phyloP scores from a whole-genome alignment of 2,329 filamentous ascomycete species.

The Neopestalotiopsis sp. region DNA sequence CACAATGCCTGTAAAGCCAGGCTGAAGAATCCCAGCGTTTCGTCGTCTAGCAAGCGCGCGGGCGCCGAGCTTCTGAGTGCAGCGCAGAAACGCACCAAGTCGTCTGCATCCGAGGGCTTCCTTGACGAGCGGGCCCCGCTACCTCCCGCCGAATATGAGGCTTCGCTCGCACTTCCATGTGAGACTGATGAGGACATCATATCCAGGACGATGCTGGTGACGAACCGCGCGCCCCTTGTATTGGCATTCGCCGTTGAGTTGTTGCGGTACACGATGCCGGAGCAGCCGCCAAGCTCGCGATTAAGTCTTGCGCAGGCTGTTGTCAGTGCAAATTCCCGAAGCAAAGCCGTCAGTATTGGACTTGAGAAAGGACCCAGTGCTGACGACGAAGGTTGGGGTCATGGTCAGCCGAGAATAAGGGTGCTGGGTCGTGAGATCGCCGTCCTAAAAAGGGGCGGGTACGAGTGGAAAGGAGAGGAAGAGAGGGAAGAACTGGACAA shows the following conservation, averaged over 20 bases:
- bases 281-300: slow-evolving; percentile 83
- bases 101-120: slow-evolving; percentile 30
- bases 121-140: slow-evolving; percentile 37
- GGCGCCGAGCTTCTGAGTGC: slow-evolving; percentile 28
- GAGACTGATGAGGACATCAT: slow-evolving; percentile 64
- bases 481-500: slow-evolving; percentile 12
- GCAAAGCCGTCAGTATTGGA: slow-evolving; percentile 77
- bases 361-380: slow-evolving; percentile 68
- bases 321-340: slow-evolving; percentile 79
- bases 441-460: slow-evolving; percentile 79
- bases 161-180: slow-evolving; percentile 64
- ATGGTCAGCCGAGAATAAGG: slow-evolving; percentile 74
- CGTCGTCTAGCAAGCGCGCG: slow-evolving; percentile 37
- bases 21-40: slow-evolving; percentile 42
- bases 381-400: slow-evolving; percentile 74
- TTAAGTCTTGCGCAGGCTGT: slow-evolving; percentile 84
- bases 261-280: slow-evolving; percentile 81
- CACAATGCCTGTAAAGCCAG: slow-evolving; percentile 60
- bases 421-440: slow-evolving; percentile 76
- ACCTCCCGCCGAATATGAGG: slow-evolving; percentile 65
- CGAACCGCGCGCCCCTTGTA: slow-evolving; percentile 82
- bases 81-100: slow-evolving; percentile 39
- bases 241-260: slow-evolving; percentile 79
- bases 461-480: slow-evolving; percentile 60
- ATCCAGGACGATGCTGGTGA: slow-evolving; percentile 62